Evolutionary conservation across 257 asterid genomes (phyloP).

Genomic region (Solanum verrucosum): DNA sequence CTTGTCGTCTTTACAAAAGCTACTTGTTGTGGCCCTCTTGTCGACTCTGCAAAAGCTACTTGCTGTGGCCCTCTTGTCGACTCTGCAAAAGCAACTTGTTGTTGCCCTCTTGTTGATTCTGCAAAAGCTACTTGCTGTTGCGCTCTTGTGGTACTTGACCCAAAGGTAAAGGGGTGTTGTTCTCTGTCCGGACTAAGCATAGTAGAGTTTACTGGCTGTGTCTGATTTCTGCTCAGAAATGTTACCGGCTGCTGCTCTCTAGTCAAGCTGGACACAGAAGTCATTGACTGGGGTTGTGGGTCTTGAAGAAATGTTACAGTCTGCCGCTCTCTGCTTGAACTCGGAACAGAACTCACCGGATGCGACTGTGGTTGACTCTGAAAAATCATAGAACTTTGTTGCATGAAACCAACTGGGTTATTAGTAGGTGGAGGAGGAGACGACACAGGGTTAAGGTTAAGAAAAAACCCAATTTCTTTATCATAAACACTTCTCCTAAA

Average conservation of each 20-base stretch:
- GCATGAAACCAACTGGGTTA: not conserved
- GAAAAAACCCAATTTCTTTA: constrained; percentile 42
- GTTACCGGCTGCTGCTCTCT: constrained; percentile 24
- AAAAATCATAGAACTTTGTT: constrained; percentile 2
- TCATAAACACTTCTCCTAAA: constrained; percentile 55
- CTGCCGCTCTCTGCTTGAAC: constrained; percentile 5
- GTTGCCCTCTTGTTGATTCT: constrained; percentile 13
- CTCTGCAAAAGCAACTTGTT: constrained; percentile 13
- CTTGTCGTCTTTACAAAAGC: constrained; percentile 3
- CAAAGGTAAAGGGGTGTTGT: constrained; percentile 24
- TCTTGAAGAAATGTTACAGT: not conserved
- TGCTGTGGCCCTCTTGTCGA: not conserved
- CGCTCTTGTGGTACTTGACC: constrained; percentile 28
- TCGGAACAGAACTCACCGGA: constrained; percentile 3
- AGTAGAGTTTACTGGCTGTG: constrained; percentile 21
- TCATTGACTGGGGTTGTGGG: not conserved
- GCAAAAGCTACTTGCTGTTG: not conserved
- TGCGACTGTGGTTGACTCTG: constrained; percentile 1
- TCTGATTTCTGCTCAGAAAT: constrained; percentile 12
- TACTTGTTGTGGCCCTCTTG: not conserved
- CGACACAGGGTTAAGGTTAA: not conserved
- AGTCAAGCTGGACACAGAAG: not conserved
- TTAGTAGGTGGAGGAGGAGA: not conserved
- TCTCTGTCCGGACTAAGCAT: constrained; percentile 25
- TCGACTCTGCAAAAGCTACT: not conserved